These are phyloP conservation scores for Aphanomyces cochlioides DNA, from an alignment of 352 stramenopile species.

Conservation along the genomic window DNA sequence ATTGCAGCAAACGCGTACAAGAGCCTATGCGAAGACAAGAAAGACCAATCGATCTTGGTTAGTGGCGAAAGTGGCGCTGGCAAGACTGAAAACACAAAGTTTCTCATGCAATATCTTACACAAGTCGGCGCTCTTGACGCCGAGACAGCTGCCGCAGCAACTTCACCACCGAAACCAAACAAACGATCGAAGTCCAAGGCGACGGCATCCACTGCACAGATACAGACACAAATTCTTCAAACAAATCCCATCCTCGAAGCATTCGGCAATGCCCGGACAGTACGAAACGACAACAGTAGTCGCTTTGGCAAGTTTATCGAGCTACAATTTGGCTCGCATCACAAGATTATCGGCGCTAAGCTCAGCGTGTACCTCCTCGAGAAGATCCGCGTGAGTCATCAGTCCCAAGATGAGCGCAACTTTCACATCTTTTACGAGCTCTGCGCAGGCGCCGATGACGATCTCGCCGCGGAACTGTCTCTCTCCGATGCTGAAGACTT, in stretches of 20 bases:
- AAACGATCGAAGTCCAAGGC: not conserved
- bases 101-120: conserved; percentile 95
- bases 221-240: conserved; percentile 88
- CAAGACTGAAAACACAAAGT: conserved; percentile 96
- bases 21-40: conserved; percentile 50
- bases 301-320: conserved; percentile 97
- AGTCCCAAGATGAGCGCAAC: conserved; percentile 89
- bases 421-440: conserved; percentile 97
- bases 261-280: conserved; percentile 96
- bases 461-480: conserved; percentile 57
- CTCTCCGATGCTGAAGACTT: conserved; percentile 73
- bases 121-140: conserved; percentile 51
- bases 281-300: conserved; percentile 95
- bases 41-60: conserved; percentile 91
- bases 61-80: conserved; percentile 90
- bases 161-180: not conserved
- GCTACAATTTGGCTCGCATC: conserved; percentile 78
- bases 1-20: conserved; percentile 86
- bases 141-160: conserved; percentile 36
- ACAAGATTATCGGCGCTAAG: conserved; percentile 85
- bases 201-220: conserved; percentile 28
- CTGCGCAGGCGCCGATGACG: conserved; percentile 68
- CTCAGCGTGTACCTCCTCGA: conserved; percentile 97
- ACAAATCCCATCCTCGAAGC: conserved; percentile 97
- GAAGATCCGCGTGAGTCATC: conserved; percentile 93